Evolutionary conservation across 2,329 filamentous ascomycete species (phyloP).

Genomic region (Penicillium carneum): DNA sequence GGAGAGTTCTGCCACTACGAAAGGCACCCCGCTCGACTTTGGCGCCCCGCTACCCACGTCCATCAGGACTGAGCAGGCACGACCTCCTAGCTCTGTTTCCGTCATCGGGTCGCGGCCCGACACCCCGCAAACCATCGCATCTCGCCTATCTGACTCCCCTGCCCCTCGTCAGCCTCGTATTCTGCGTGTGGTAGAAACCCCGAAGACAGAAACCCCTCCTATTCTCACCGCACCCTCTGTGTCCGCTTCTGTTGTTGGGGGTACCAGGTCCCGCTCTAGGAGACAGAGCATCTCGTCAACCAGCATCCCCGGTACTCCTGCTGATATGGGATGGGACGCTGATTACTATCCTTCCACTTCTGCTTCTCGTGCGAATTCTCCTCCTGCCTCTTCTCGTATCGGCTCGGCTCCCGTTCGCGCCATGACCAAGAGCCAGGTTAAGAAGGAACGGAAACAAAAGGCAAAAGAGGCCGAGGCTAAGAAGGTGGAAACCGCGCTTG

Average conservation of each 20-base stretch:
- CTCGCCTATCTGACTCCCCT: slow-evolving; percentile 50
- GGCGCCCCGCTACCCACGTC: slow-evolving; percentile 38
- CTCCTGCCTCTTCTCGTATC: slow-evolving; percentile 60
- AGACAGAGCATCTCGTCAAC: slow-evolving; percentile 60
- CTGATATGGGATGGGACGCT: slow-evolving; percentile 65
- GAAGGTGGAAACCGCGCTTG: slow-evolving; percentile 49
- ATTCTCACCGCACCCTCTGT: slow-evolving; percentile 44
- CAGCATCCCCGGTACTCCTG: slow-evolving; percentile 67
- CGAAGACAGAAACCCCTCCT: slow-evolving; percentile 57
- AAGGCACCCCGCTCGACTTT: slow-evolving; percentile 47
- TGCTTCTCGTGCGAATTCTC: slow-evolving; percentile 66
- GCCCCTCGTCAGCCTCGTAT: slow-evolving; percentile 57
- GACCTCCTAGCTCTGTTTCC: slow-evolving; percentile 41
- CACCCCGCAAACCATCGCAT: slow-evolving; percentile 52
- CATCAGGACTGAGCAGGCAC: slow-evolving; percentile 37
- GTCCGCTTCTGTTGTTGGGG: slow-evolving; percentile 40
- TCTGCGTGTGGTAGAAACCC: slow-evolving; percentile 64
- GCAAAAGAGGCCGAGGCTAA: slow-evolving; percentile 56
- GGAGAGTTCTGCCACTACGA: slow-evolving; percentile 24
- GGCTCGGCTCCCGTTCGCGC: slow-evolving; percentile 66
- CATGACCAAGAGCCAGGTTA: slow-evolving; percentile 68
- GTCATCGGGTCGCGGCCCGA: slow-evolving; percentile 58
- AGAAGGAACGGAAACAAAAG: slow-evolving; percentile 64
- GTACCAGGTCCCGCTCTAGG: slow-evolving; percentile 44
- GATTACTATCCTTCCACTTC: slow-evolving; percentile 66